These are phyloP conservation scores for Melocanna baccifera DNA, from an alignment of 176 grass and related monocot genomes.

Conservation along the genomic window DNA sequence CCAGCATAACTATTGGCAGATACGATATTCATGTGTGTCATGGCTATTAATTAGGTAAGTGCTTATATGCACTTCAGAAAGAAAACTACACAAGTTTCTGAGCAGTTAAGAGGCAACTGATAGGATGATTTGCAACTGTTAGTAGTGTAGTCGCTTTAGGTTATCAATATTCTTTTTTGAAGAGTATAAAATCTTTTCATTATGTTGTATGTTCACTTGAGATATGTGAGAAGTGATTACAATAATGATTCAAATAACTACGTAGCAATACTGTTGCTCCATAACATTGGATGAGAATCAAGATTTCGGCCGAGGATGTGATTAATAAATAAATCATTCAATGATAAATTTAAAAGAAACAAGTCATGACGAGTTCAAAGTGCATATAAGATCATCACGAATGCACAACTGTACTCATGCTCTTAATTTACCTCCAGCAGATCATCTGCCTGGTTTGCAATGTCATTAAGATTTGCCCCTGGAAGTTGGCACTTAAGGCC, in stretches of 20 bases:
- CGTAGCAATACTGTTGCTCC: not conserved
- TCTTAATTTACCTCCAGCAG: conserved; percentile 66
- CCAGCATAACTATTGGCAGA: not conserved
- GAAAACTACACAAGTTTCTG: not conserved
- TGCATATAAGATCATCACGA: not conserved
- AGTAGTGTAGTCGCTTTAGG: not conserved
- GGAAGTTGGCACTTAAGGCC: conserved; percentile 86
- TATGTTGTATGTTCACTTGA: not conserved
- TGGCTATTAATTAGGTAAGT: not conserved
- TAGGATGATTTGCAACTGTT: not conserved
- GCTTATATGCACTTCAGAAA: not conserved
- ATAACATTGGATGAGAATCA: not conserved
- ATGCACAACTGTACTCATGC: not conserved
- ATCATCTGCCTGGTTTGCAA: conserved; percentile 94
- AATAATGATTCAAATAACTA: not conserved
- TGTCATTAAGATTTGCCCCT: conserved; percentile 86
- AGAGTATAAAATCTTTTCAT: not conserved
- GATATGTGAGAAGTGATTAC: not conserved
- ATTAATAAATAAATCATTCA: not conserved
- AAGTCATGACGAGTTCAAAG: not conserved
- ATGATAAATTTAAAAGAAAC: not conserved
- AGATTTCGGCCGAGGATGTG: not conserved
- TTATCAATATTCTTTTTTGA: conserved; percentile 2
- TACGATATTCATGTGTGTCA: not conserved
- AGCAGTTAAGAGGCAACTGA: not conserved